Conservation (phyloP, 345 rosid species). For the Bruguiera gymnorhiza region DNA sequence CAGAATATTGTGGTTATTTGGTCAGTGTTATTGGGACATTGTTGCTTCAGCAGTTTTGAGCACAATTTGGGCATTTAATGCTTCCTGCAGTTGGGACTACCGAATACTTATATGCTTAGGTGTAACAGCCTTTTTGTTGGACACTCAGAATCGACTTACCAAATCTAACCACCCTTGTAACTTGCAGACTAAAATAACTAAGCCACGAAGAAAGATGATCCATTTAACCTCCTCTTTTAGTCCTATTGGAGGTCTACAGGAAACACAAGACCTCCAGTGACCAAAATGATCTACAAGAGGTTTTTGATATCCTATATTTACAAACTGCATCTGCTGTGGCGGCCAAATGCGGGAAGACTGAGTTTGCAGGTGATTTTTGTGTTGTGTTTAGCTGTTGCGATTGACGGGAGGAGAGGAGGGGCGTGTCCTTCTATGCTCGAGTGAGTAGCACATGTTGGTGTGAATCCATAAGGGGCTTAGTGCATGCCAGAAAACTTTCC, state of each 20-base stretch:
- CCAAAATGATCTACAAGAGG: constrained; percentile 34
- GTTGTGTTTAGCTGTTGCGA: constrained; percentile 63
- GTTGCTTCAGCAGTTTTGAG: no score
- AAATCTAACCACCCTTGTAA: constrained; percentile 32
- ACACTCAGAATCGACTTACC: constrained; percentile 18
- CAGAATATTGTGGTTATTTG: no score
- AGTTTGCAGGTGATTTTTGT: constrained; percentile 28
- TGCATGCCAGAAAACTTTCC: constrained; percentile 48
- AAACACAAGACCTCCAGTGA: constrained; percentile 6
- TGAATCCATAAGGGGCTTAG: constrained; percentile 22
- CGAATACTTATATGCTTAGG: constrained; percentile 41
- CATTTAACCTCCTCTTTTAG: neutral
- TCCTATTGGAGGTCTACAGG: constrained; percentile 14
- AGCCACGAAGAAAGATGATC: constrained; percentile 10
- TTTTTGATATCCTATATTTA: constrained; percentile 29
- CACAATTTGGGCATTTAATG: no score
- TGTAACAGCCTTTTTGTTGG: constrained; percentile 43
- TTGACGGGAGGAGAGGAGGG: constrained; percentile 40
- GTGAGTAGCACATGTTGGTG: constrained; percentile 62
- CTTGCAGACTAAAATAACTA: constrained; percentile 18
- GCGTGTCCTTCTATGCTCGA: constrained; percentile 59
- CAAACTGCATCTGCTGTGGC: constrained; percentile 13
- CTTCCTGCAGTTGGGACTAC: no score
- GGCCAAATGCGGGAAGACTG: constrained; percentile 11
- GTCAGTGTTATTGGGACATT: no score